Evolutionary conservation across 148 eudicot species (phyloP).

Genomic region (Fagopyrum tataricum): DNA sequence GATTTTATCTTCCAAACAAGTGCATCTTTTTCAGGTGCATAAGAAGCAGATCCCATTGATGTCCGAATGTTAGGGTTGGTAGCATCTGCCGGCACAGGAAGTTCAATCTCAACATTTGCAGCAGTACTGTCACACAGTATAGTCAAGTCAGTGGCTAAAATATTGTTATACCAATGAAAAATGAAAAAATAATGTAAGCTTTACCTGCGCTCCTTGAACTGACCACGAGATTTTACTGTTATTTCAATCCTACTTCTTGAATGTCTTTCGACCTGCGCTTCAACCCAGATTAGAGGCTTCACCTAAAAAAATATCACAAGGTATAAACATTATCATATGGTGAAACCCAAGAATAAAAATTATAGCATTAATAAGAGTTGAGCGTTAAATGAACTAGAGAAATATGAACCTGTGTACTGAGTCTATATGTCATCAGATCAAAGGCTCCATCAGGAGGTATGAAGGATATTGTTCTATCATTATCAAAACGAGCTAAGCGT

Average conservation of each 20-base stretch:
- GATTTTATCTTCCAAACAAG: conserved; percentile 93
- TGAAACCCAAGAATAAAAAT: background rate
- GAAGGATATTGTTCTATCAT: conserved; percentile 90
- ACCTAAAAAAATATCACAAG: conserved; percentile 35
- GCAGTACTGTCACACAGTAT: conserved; percentile 54
- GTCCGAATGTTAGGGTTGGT: conserved; percentile 91
- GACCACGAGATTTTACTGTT: conserved; percentile 86
- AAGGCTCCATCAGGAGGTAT: conserved; percentile 98
- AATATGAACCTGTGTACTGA: conserved; percentile 73
- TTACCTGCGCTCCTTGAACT: conserved; percentile 94
- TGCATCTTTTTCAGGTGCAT: conserved; percentile 88
- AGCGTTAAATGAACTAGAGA: background rate
- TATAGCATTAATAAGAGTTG: background rate
- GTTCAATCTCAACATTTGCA: conserved; percentile 89
- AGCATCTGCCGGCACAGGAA: conserved; percentile 88
- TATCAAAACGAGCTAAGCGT: conserved; percentile 91
- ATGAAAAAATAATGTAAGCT: background rate
- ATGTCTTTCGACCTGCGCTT: conserved; percentile 89
- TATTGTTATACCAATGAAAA: background rate
- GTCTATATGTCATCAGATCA: conserved; percentile 97
- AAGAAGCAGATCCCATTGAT: conserved; percentile 93
- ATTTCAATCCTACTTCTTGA: conserved; percentile 93
- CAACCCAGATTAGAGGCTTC: conserved; percentile 96
- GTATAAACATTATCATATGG: background rate
- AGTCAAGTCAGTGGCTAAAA: background rate